Percentiles rank a stretch among this genome's conserved stretches.
phyloP scores from a whole-genome alignment of 164 flowering plant genomes.

The Pachysandra terminalis region DNA sequence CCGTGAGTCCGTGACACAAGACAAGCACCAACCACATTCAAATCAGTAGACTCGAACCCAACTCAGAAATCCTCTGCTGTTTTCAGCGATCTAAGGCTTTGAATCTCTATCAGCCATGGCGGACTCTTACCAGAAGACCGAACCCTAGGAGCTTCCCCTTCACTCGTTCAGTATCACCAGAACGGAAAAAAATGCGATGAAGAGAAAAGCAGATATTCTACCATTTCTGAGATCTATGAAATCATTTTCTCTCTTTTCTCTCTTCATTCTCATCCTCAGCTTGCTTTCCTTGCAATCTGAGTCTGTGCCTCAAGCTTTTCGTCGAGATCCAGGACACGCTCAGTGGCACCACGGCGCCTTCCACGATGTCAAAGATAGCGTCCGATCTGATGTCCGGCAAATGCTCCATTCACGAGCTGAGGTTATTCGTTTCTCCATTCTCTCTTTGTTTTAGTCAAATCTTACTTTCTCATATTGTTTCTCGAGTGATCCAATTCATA shows the following conservation, averaged over 20 bases:
- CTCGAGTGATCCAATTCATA: background rate
- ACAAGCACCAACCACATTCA: background rate
- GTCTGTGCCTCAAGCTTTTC: constrained; percentile 66
- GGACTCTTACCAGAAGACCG: background rate
- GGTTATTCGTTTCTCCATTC: constrained; percentile 31
- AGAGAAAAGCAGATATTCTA: background rate
- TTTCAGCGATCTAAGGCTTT: background rate
- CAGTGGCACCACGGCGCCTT: constrained; percentile 98
- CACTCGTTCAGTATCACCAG: background rate
- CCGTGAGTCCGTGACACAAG: too few relatives aligned
- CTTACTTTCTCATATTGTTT: background rate
- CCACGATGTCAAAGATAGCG: constrained; percentile 67
- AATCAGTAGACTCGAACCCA: background rate
- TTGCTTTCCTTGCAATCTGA: constrained; percentile 25
- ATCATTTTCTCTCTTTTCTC: background rate
- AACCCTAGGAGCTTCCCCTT: background rate
- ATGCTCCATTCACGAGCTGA: constrained; percentile 96
- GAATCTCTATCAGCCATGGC: constrained; percentile 2
- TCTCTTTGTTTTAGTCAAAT: background rate
- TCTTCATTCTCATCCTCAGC: background rate
- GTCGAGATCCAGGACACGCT: constrained; percentile 84
- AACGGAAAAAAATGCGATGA: background rate
- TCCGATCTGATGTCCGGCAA: constrained; percentile 79
- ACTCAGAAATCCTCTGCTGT: background rate
- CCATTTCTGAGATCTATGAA: background rate